Percentiles rank a stretch among this genome's conserved stretches.
Conservation (phyloP, 768 basidiomycete genomes). For the Collybia sordida region DNA sequence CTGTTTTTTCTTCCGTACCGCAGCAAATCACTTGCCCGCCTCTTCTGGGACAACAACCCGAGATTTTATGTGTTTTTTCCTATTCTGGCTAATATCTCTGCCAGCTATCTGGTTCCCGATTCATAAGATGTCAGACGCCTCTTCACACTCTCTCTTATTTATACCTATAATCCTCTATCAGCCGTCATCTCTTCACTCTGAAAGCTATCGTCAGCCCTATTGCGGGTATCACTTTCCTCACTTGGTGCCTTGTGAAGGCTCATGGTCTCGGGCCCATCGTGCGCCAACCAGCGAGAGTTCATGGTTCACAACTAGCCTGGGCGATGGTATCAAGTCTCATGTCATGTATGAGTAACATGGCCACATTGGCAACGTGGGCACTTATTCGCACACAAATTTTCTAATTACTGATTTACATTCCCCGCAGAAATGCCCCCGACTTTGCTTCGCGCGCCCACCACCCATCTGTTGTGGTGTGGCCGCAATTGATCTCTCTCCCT, state of each 20-base stretch:
- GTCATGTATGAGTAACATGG: slow-evolving; percentile 81
- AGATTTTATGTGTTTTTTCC: slow-evolving; percentile 80
- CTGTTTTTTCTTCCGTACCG: not conserved
- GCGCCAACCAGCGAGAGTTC: slow-evolving; percentile 57
- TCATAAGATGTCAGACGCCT: slow-evolving; percentile 64
- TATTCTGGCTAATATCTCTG: slow-evolving; percentile 82
- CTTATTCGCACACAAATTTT: not conserved
- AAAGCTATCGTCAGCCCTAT: slow-evolving; percentile 74
- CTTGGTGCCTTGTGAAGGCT: slow-evolving; percentile 78
- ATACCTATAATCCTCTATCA: slow-evolving; percentile 23
- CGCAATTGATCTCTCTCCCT: slow-evolving; percentile 73
- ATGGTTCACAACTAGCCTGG: slow-evolving; percentile 74
- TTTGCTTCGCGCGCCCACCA: slow-evolving; percentile 65
- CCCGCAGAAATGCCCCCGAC: slow-evolving; percentile 68
- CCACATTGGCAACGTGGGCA: slow-evolving; percentile 64
- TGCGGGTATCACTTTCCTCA: slow-evolving; percentile 70
- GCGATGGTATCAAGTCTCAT: slow-evolving; percentile 70
- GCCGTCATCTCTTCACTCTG: slow-evolving; percentile 76
- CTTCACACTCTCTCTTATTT: slow-evolving; percentile 6
- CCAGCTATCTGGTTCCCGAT: slow-evolving; percentile 84
- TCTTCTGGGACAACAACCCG: slow-evolving; percentile 75
- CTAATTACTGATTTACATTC: slow-evolving; percentile 15
- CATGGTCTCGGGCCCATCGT: slow-evolving; percentile 78
- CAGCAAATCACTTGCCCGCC: slow-evolving; percentile 71
- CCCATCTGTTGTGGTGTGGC: slow-evolving; percentile 57